These are phyloP conservation scores for Candida sithepensis DNA, from an alignment of 805 yeast genomes.

Conservation along the genomic window DNA sequence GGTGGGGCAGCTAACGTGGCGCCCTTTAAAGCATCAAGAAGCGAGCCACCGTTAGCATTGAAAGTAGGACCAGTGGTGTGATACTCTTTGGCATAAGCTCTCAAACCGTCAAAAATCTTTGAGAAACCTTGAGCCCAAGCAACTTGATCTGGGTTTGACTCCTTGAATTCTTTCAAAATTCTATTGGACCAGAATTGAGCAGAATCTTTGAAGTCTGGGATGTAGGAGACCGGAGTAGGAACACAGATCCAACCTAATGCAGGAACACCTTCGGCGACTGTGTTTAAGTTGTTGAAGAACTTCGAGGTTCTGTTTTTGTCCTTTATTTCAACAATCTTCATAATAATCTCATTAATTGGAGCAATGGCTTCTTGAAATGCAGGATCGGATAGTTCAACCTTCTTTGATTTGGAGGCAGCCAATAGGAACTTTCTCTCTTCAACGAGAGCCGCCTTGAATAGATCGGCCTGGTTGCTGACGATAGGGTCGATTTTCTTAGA, in stretches of 20 bases:
- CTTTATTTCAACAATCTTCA: conserved; percentile 57
- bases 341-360: conserved; percentile 66
- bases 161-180: conserved; percentile 79
- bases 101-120: conserved; percentile 64
- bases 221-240: conserved; percentile 67
- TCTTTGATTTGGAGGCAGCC: conserved; percentile 56
- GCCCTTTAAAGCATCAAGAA: conserved; percentile 44
- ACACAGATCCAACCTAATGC: conserved; percentile 88
- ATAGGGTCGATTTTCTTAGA: conserved; percentile 54
- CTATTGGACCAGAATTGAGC: conserved; percentile 94
- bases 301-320: conserved; percentile 72
- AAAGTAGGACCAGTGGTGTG: conserved; percentile 86
- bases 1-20: conserved; percentile 30
- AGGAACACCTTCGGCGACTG: conserved; percentile 86
- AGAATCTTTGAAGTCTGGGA: conserved; percentile 84
- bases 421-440: conserved; percentile 57
- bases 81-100: conserved; percentile 67
- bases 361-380: conserved; percentile 51
- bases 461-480: conserved; percentile 52
- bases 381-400: conserved; percentile 59
- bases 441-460: conserved; percentile 50
- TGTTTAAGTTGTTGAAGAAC: conserved; percentile 66
- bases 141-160: conserved; percentile 59
- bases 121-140: conserved; percentile 78
- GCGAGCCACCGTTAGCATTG: conserved; percentile 58